phyloP scores from a whole-genome alignment of 805 yeast genomes.

The Barnettozyma sp. region DNA sequence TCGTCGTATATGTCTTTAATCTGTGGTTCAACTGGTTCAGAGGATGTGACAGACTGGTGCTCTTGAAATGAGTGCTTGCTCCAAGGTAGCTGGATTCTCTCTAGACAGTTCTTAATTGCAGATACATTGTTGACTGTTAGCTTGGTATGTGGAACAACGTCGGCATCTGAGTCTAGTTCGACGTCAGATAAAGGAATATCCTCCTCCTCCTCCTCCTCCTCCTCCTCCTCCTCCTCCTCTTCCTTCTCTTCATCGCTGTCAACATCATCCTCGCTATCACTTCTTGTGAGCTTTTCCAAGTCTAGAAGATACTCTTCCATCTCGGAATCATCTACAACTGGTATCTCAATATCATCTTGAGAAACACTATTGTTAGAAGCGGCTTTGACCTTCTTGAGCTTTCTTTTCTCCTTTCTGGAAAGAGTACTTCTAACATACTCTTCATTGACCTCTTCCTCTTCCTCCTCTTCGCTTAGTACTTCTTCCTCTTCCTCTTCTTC shows the following conservation, averaged over 20 bases:
- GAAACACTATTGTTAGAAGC: constrained; percentile 21
- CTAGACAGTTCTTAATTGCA: constrained; percentile 69
- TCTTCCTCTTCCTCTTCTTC: constrained; percentile 11
- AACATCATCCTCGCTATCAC: constrained; percentile 36
- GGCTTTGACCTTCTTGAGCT: constrained; percentile 41
- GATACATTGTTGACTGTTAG: constrained; percentile 79
- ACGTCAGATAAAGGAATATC: constrained; percentile 88
- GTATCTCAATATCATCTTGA: constrained; percentile 30
- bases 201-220: constrained; percentile 62
- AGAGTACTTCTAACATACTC: constrained; percentile 42
- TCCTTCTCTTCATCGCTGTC: constrained; percentile 31
- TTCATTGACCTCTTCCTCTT: constrained; percentile 16
- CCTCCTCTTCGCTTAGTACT: constrained; percentile 16
- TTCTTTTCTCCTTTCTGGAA: constrained; percentile 59
- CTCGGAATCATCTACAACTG: constrained; percentile 39
- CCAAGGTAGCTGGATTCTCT: constrained; percentile 56
- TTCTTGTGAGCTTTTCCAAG: constrained; percentile 47
- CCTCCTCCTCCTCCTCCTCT: constrained; percentile 39
- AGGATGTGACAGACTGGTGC: constrained; percentile 67
- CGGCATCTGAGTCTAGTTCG: constrained; percentile 90
- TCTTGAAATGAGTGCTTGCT: constrained; percentile 68
- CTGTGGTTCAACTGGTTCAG: constrained; percentile 51
- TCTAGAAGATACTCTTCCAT: constrained; percentile 42
- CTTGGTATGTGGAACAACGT: constrained; percentile 86
- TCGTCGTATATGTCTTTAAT: constrained; percentile 91